Conservation (phyloP, 2,329 filamentous ascomycete species). For the Xenoacremonium recifei region DNA sequence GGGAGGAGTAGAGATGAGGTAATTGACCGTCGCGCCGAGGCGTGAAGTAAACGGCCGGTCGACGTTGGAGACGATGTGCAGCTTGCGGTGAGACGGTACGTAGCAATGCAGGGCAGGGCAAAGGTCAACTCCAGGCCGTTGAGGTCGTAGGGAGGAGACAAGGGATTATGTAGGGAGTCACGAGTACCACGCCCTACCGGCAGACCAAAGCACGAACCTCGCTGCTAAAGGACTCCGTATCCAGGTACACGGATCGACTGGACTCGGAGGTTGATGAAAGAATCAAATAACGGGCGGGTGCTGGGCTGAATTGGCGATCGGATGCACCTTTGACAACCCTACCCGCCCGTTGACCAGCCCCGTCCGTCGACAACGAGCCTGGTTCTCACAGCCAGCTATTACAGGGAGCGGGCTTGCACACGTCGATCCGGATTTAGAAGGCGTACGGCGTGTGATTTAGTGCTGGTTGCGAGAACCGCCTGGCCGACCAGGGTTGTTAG, state of each 20-base stretch:
- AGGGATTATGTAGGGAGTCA: conserved; percentile 1
- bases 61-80: background rate
- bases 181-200: too few relatives aligned
- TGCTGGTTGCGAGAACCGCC: background rate
- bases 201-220: too few relatives aligned
- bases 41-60: too few relatives aligned
- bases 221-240: too few relatives aligned
- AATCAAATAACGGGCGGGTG: background rate
- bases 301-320: background rate
- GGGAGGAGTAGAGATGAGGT: background rate
- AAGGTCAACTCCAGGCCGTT: too few relatives aligned
- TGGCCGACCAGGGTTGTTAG: background rate
- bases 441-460: background rate
- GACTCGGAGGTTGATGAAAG: background rate
- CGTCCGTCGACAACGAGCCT: background rate
- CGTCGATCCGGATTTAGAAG: background rate
- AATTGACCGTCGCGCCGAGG: too few relatives aligned
- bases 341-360: background rate
- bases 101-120: too few relatives aligned
- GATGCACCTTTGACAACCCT: background rate
- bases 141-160: too few relatives aligned
- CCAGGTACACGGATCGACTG: background rate
- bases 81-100: too few relatives aligned
- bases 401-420: background rate
- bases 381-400: background rate